phyloP scores from a whole-genome alignment of 495 filamentous ascomycete species.

The Cudoniella acicularis region DNA sequence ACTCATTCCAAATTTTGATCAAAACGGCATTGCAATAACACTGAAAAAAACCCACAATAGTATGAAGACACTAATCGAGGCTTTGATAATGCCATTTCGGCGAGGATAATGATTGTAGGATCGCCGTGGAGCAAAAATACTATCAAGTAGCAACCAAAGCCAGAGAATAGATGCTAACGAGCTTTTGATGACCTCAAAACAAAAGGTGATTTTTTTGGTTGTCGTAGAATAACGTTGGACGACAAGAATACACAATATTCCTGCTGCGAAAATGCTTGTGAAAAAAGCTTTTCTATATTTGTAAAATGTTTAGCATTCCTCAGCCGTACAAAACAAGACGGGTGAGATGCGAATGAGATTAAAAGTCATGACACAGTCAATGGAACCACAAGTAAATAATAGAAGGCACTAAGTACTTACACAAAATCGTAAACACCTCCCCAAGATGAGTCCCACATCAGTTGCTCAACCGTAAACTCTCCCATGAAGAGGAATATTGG shows the following conservation, averaged over 20 bases:
- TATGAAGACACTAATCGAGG: constrained; percentile 10
- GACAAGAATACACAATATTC: constrained; percentile 23
- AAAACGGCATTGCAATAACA: background rate
- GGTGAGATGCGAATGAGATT: too few species aligned
- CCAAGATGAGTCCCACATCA: background rate
- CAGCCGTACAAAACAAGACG: too few species aligned
- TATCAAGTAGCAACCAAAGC: constrained; percentile 23
- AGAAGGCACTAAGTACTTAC: constrained; percentile 5
- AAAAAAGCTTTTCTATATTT: constrained; percentile 6
- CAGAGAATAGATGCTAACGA: constrained; percentile 22
- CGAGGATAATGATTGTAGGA: background rate
- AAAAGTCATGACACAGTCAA: too few species aligned
- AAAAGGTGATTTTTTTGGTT: constrained; percentile 11
- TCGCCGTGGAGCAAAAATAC: constrained; percentile 1
- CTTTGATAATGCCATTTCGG: background rate
- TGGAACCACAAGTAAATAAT: too few species aligned
- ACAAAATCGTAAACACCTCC: constrained; percentile 8
- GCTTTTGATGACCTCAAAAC: constrained; percentile 23
- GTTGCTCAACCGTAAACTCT: background rate
- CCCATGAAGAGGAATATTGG: constrained; percentile 3
- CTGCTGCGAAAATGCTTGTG: constrained; percentile 17
- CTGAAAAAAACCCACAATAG: constrained; percentile 9
- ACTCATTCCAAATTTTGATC: background rate
- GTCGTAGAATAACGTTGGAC: constrained; percentile 18
- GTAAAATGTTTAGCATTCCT: background rate